Base-by-base conservation (phyloP, 768 basidiomycete species). In the Tylopilus sp. region DNA sequence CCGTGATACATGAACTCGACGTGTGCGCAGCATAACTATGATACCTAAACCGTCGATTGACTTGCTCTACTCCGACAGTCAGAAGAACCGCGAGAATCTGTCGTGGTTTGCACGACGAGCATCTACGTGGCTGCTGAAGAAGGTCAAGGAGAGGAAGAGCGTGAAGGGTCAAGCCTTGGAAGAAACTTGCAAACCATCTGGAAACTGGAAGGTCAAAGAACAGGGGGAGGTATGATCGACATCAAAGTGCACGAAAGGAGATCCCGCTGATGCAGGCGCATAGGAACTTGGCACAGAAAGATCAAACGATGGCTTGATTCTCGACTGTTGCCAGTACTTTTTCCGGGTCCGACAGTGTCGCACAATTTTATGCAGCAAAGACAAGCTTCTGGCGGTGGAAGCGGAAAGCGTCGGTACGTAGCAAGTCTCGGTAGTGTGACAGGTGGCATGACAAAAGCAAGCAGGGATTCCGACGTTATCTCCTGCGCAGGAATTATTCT, bases 1-100 rank as follows among this genome's bases (percentile, higher is more conserved):
- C 78, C 7, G 90, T 92, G 17, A 77, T 92, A 46, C 75, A 80
- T 45, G 90, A 93, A 66, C 78, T 93, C 33, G 91, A 93, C 61
- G 75, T 76, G 88, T 88, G 61, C 50, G 76, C 57, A 30, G 20
- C 39, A 40, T 23, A 38, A 44, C 46, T 30, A 45, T 41, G 13
- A 40, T 41, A 40, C 28, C 2, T 28, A 28, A 28, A 21, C 35
- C 20, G 30, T 49, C 31, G 18, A 48, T 38, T 48, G 42, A 55
- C 33, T 20, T 44, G 33, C 12, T 44, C 40, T 44, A 7, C 28
- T 23, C 11, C 44, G 22, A 23, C 51, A 76, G 76, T 45, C 69
- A 74, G 47, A 76, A 78, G 57, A 72, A 74, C 49, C 61, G 70
- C 18, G 59, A 70, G 3, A 55, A 62, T 3, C 51, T 79, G 42